Percentiles rank a stretch among this genome's conserved stretches.
phyloP scores from a whole-genome alignment of 2,329 filamentous ascomycete genomes.

The Onygenales sp. region DNA sequence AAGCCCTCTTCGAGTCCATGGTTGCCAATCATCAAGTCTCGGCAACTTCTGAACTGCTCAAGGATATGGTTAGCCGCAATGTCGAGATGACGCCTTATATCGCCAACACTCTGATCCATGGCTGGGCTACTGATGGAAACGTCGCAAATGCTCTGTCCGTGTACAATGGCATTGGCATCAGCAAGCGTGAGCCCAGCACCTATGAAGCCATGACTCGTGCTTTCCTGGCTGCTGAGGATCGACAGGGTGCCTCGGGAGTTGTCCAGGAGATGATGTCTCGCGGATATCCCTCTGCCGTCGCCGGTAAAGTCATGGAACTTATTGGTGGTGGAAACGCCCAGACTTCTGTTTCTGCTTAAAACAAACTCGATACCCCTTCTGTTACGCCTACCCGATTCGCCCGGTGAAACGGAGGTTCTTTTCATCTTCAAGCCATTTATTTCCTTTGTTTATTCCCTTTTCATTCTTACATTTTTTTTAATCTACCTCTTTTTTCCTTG shows the following conservation, averaged over 20 bases:
- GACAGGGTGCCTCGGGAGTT: slow-evolving; percentile 63
- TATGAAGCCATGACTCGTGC: slow-evolving; percentile 98
- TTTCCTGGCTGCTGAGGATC: slow-evolving; percentile 74
- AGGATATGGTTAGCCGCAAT: slow-evolving; percentile 61
- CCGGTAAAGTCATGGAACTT: slow-evolving; percentile 87
- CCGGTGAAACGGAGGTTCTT: neutral
- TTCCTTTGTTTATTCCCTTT: neutral
- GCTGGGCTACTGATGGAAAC: slow-evolving; percentile 79
- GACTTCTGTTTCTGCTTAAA: neutral
- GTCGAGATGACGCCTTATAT: slow-evolving; percentile 95
- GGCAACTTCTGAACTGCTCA: slow-evolving; percentile 64
- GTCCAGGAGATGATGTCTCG: slow-evolving; percentile 85
- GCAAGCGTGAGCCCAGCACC: slow-evolving; percentile 87
- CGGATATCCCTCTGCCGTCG: slow-evolving; percentile 84
- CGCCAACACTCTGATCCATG: slow-evolving; percentile 94
- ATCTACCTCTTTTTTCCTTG: too few species aligned
- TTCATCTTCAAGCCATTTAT: too few species aligned
- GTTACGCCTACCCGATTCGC: neutral
- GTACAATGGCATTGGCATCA: slow-evolving; percentile 66
- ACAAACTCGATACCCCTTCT: slow-evolving; percentile 9
- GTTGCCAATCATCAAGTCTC: slow-evolving; percentile 84
- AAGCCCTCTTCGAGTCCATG: slow-evolving; percentile 94
- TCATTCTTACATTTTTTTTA: neutral
- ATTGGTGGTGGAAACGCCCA: slow-evolving; percentile 43
- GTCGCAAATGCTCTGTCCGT: slow-evolving; percentile 69